These are phyloP conservation scores for Phoma herbarum DNA, from an alignment of 2,329 filamentous ascomycete species.

Conservation along the genomic window DNA sequence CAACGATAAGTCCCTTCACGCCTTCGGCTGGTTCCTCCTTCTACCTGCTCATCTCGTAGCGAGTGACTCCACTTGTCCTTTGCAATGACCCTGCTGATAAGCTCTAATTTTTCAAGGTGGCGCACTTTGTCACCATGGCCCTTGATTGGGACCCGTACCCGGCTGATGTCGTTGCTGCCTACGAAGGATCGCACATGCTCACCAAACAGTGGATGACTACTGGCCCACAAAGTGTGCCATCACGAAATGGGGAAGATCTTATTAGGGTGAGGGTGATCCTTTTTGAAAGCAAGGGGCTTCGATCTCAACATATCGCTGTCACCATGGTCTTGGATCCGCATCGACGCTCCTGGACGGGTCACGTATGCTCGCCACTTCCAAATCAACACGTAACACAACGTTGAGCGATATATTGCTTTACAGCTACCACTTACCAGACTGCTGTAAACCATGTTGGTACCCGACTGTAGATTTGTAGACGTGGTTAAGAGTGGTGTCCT, in stretches of 20 bases:
- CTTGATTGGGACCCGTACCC: too few species aligned
- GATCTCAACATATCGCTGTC: not conserved
- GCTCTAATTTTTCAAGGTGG: not conserved
- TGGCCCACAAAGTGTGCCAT: not conserved
- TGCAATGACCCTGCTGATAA: not conserved
- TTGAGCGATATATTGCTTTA: not conserved
- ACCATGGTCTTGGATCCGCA: not conserved
- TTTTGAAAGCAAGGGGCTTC: not conserved
- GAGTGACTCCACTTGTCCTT: not conserved
- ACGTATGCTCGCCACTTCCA: not conserved
- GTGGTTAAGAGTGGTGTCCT: not conserved
- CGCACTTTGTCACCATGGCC: not conserved
- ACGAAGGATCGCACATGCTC: slow-evolving; percentile 7
- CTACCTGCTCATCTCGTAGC: not conserved
- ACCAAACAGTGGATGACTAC: not conserved
- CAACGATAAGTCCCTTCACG: too few species aligned
- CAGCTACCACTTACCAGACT: not conserved
- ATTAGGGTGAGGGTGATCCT: not conserved
- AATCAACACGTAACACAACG: not conserved
- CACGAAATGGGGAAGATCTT: not conserved
- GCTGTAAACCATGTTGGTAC: too few species aligned
- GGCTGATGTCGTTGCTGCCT: slow-evolving; percentile 12
- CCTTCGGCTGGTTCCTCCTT: too few species aligned
- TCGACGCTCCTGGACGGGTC: not conserved
- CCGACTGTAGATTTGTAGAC: not conserved